Evolutionary conservation across 2,329 filamentous ascomycete species (phyloP), one percentile per base, ranked within the genome.

Genomic region (Fusarium illudens): DNA sequence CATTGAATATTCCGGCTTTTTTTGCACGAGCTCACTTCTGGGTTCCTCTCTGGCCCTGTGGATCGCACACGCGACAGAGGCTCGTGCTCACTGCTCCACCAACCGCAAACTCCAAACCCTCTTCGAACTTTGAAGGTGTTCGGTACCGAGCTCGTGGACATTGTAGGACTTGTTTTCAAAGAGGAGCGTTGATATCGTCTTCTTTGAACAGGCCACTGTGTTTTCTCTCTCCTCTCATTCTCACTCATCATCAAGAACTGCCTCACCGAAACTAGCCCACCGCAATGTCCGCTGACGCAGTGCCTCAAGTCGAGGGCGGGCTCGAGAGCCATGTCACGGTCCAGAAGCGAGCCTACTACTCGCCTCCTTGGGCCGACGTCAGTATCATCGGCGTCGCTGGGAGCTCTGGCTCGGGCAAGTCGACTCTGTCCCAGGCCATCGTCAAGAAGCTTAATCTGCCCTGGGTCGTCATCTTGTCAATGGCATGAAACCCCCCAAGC

Each of bases 381-480:
- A 95, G 92, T 81, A 97, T 99, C 75, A 97, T 99, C 77, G 96
- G 94, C 52, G 91, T 99, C 73, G 95, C 96, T 69, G 96, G 96
- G 34, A 96, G 93, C 80, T 98, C 95, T 27, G 96, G 96, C 39
- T 98, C 95, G 25, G 80, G 95, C 60, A 99, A 99, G 84, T 97
- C 95, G 7, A 97, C 94, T 7, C 83, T 99, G 56, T 94, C 96
- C 30, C 88, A 96, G 77, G 93, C 95, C 68, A 97, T 99, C 72
- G 92, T 98, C 68, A 90, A 88, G 73, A 90, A 92, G 74, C 83
- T 99, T 73, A 97, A 96, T 80, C 83, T 99, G 68, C 96, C 96
- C 59, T 99, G 96, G 95, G 96, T 99, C 65, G 94, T 97, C 51
- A 97, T 99, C 79, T 81, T 99, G 73, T 97, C 94, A 39, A 98